Base-by-base conservation (phyloP, 2,329 filamentous ascomycete species). In the Aspergillus hiratsukae region DNA sequence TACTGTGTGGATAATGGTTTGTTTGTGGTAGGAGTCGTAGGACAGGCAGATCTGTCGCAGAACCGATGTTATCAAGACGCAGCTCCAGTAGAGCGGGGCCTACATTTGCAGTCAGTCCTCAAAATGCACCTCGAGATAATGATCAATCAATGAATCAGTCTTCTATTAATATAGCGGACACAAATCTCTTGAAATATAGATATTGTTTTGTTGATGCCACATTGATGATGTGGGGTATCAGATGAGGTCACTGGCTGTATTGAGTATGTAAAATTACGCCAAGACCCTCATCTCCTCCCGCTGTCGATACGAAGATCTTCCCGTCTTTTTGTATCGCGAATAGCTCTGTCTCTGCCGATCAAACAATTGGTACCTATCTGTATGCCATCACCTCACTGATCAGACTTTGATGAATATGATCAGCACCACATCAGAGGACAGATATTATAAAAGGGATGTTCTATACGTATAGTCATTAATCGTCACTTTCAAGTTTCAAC, bases 241-340 rank as follows among this genome's bases (percentile, higher is more conserved):
- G 21, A 19, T 45, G 41, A 21, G 17, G 48, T 52, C 28, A 54
- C 37, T 35, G 10, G 3, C 8, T 45, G 43, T n/a, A 17, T 17
- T 23, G 23, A 23, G 11, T 6, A 23, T 2, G 48, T 52, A 55
- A 54, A 11, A 31, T 40, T 49, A 52, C 45, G 57, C 57, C 57
- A 54, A 59, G 51, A 19, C 19, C 27, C 11, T 35, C 31, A 17
- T 35, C 11, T 4, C 9, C 9, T 46, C 4, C 11, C 4, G 3
- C 37, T 14, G 29, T 51, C 21, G 23, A 28, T 56, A 45, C 10
- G 21, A 45, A 37, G 25, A 49, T 45, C 40, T 37, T 35, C 31
- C 31, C 31, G 11, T 35, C 31, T 6, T 53, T 29, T 54, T 50
- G 21, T 28, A 28, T 55, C 31, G 23, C 31, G 4, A 35, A 17